Base-by-base conservation (phyloP, 2,329 filamentous ascomycete genomes). In the Trichocomaceae sp. region DNA sequence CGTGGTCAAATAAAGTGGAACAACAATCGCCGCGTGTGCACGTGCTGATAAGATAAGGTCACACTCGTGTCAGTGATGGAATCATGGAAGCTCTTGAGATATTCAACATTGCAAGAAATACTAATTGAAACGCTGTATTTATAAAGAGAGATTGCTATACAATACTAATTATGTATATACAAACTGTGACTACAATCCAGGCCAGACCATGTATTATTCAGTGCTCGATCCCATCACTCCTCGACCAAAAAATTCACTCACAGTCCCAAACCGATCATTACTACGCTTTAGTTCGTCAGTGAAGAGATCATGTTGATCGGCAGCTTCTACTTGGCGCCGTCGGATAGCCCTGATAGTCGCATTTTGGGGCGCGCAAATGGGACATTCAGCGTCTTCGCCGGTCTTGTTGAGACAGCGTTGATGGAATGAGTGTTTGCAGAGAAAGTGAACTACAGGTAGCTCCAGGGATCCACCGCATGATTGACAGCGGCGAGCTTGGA, bases 351-450 rank as follows among this genome's bases (percentile, higher is more conserved):
- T 83, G 56, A 97, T 90, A 1, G 91, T 93, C 20, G 89, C 84
- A 65, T 97, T 96, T 58, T 88, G 85, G 19, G 83, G 79, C 23
- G 87, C 84, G 65, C 93, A 99, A 33, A 90, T 80, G 9, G 92
- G 90, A 68, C 93, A 99, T 70, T 96, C 90, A 0, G 85, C 80
- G 39, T 83, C 77, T 9, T 82, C 78, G 50, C 85, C 84, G 10
- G 77, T 76, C 5, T 78, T 76, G 66, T 88, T 88, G 42, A 99
- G 75, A 70, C 92, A 99, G 46, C 88, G 81, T 73, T 95, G 89
- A 68, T 99, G 93, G 77, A 96, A 99, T 58, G 86, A 91, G 70
- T 99, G 93, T 70, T 95, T 96, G 76, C 93, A 99, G 59, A 99
- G 73, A 69, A 99, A 99, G 68, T 99, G 93, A 47, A 99, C 91